Base-by-base conservation (phyloP, 2,329 filamentous ascomycete genomes). In the Aureobasidium namibiae region DNA sequence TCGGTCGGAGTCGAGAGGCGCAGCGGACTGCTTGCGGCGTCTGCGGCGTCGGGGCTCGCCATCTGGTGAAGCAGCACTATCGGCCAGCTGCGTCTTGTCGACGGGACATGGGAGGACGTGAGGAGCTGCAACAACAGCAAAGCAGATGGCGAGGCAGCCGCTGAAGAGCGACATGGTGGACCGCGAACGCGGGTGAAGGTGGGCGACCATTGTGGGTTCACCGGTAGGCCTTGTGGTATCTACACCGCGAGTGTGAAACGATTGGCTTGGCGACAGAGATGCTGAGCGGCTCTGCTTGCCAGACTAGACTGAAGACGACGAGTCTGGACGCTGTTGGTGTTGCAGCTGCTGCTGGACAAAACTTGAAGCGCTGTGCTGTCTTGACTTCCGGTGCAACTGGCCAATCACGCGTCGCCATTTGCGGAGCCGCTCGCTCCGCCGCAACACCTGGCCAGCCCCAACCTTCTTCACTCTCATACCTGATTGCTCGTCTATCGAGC, bases 101-200 rank as follows among this genome's bases (percentile, higher is more conserved):
- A 90, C 89, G 1, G 94, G 94, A 71, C 94, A 99, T 1, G 94
- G 94, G 18, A 99, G 82, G 31, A 95, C 71, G 72, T 99, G 94
- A 23, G 94, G 94, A 45, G 96, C 79, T 31, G 84, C 90, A 56
- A 99, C 94, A 63, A 99, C 92, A 63, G 96, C 82, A 73, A 99
- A 96, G 66, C 89, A 94, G 33, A 91, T 86, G 63, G 89, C 81
- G 58, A 97, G 82, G 1, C 92, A 97, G n/a, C 88, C 90, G 53
- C 90, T 91, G 77, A 99, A 99, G 62, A 99, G 86, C 46, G 91
- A 94, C 60, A 89, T 92, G 67, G 94, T 99, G 77, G 90, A 89
- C 68, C 90, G 87, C 66, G 92, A 97, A 73, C 92, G 87, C 34
- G 94, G 94, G 74, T 99, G 94, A 42, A 99, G 85, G 75, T 92